A percentile compares a stretch with the other conserved stretches of the same genome.
These are phyloP conservation scores for Lolium rigidum DNA, from an alignment of 176 grass and related monocot genomes.

Conservation along the genomic window DNA sequence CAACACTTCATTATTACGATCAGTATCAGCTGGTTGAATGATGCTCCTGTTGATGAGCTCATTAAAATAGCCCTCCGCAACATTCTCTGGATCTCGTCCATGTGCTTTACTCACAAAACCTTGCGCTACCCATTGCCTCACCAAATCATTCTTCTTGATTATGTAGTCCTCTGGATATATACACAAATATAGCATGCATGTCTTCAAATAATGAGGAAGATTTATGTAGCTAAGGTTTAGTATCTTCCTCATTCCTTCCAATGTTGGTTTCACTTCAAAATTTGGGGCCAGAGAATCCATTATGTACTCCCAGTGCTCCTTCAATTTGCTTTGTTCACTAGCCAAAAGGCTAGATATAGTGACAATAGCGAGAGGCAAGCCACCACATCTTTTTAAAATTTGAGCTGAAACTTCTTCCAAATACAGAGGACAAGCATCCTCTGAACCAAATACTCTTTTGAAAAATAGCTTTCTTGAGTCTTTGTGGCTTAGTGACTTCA, in stretches of 20 bases:
- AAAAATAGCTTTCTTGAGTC: conserved; percentile 4
- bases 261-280: background rate
- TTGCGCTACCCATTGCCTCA: conserved; percentile 6
- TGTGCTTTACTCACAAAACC: background rate
- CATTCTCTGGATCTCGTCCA: background rate
- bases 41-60: background rate
- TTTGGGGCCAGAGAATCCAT: background rate
- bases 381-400: background rate
- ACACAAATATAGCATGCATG: conserved; percentile 18
- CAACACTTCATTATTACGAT: background rate
- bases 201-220: conserved; percentile 13
- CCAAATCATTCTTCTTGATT: background rate
- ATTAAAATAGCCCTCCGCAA: background rate
- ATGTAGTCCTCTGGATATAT: conserved; percentile 19
- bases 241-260: conserved; percentile 12
- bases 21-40: background rate
- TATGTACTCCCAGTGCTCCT: background rate
- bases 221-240: conserved; percentile 3
- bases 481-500: background rate
- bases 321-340: background rate
- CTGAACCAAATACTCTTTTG: background rate
- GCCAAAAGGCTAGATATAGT: conserved; percentile 22
- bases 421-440: background rate
- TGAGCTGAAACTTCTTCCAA: conserved; percentile 2
- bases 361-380: conserved; percentile 3